These are phyloP conservation scores for Physcomitrium patens DNA, from an alignment of 225 moss, liverwort and hornwort species.

Conservation along the genomic window DNA sequence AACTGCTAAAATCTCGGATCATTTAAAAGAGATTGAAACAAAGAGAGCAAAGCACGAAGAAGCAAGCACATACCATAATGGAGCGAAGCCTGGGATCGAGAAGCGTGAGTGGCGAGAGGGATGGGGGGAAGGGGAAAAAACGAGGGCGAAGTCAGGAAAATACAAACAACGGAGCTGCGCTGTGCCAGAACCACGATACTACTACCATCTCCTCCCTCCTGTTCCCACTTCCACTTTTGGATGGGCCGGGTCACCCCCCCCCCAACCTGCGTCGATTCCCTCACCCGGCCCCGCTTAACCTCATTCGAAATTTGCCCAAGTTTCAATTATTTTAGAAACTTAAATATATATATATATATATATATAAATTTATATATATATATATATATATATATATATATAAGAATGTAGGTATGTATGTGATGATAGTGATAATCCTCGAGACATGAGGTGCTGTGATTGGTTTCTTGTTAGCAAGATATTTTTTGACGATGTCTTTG, in stretches of 20 bases:
- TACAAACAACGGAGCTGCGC: not conserved
- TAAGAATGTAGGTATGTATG: too few relatives aligned
- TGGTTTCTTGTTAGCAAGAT: too few relatives aligned
- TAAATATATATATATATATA: too few relatives aligned
- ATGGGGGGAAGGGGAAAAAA: too few relatives aligned
- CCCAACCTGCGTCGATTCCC: not conserved
- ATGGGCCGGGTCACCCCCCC: not conserved
- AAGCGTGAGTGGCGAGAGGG: not conserved
- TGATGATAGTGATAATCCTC: too few relatives aligned
- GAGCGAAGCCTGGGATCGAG: slow-evolving; percentile 24
- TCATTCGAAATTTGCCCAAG: too few relatives aligned
- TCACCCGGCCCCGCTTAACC: too few relatives aligned
- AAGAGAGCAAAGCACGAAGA: not conserved
- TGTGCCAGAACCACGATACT: not conserved
- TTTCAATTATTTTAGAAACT: too few relatives aligned
- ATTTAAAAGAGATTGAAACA: not conserved
- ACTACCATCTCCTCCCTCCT: not conserved
- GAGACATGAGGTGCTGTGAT: too few relatives aligned
- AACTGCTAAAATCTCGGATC: not conserved
- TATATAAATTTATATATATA: too few relatives aligned
- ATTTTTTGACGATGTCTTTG: too few relatives aligned
- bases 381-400: too few relatives aligned
- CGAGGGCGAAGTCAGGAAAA: slow-evolving; percentile 4
- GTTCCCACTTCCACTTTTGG: not conserved
- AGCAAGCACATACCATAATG: slow-evolving; percentile 34